phyloP scores from a whole-genome alignment of 257 asterid species.

The Gentiana dahurica region DNA sequence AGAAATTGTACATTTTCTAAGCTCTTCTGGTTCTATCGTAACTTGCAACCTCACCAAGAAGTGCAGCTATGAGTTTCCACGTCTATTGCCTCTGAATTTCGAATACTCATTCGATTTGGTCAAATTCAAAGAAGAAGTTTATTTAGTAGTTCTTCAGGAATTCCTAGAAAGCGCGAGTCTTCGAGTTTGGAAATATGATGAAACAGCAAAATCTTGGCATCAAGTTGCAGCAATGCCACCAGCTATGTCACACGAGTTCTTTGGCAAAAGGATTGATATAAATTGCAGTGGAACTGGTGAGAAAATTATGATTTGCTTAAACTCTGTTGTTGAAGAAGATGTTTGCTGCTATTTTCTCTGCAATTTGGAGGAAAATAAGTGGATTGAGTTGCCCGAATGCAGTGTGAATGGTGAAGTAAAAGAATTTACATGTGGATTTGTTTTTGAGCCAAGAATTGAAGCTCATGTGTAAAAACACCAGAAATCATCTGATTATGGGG shows the following conservation, averaged over 20 bases:
- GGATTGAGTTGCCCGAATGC: conserved; percentile 54
- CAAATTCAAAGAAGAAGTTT: conserved; percentile 47
- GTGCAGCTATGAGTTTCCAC: conserved; percentile 50
- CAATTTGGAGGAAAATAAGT: conserved; percentile 44
- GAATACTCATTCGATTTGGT: conserved; percentile 80
- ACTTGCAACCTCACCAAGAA: conserved; percentile 43
- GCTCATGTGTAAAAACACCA: conserved; percentile 21
- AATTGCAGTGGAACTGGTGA: conserved; percentile 53
- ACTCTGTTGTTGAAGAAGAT: conserved; percentile 17
- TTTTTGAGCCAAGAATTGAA: conserved; percentile 89
- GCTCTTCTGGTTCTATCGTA: conserved; percentile 54
- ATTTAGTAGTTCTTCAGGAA: conserved; percentile 52
- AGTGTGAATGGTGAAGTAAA: conserved; percentile 16
- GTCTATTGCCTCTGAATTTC: conserved; percentile 48
- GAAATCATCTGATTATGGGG: not conserved
- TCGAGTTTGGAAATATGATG: conserved; percentile 68
- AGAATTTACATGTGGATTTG: conserved; percentile 53
- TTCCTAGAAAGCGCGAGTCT: conserved; percentile 61
- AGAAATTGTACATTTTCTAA: conserved; percentile 43
- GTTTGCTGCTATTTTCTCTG: conserved; percentile 48
- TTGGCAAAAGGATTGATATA: conserved; percentile 64
- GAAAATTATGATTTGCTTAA: conserved; percentile 55
- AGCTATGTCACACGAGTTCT: conserved; percentile 45
- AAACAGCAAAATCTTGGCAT: conserved; percentile 24
- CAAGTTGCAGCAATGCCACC: conserved; percentile 78